Percentiles rank a stretch among this genome's conserved stretches.
Evolutionary conservation across 169 alveolate species (phyloP).

Genomic region (Perkinsus chesapeaki): DNA sequence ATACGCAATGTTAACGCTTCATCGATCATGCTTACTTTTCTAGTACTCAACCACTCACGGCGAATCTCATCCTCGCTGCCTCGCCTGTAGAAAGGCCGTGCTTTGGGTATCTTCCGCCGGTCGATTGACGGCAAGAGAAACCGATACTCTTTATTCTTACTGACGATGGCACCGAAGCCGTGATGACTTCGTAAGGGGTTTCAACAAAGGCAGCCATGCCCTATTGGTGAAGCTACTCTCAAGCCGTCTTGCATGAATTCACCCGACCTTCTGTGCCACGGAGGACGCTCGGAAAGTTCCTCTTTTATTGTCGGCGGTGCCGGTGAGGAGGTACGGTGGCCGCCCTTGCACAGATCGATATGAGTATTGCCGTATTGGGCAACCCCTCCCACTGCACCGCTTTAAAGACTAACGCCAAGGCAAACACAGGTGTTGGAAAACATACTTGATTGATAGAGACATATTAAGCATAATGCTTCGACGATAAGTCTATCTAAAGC

Average conservation of each 20-base stretch:
- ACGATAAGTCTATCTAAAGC: no score
- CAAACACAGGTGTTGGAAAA: no score
- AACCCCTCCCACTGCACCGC: no score
- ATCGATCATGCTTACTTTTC: not conserved
- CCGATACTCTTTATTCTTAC: not conserved
- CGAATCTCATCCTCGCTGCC: not conserved
- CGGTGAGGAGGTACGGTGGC: not conserved
- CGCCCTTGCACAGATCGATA: not conserved
- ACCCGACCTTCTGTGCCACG: not conserved
- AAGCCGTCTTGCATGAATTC: no score
- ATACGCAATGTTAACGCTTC: not conserved
- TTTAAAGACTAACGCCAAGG: no score
- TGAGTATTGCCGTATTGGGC: not conserved
- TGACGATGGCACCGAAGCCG: no score
- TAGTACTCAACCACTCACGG: not conserved
- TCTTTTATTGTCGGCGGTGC: not conserved
- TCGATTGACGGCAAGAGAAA: not conserved
- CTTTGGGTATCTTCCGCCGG: not conserved
- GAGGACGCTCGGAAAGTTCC: not conserved
- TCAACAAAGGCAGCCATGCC: no score
- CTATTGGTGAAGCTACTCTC: no score
- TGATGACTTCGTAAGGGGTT: no score
- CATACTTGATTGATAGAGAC: no score
- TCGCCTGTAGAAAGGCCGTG: not conserved
- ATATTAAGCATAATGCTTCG: no score